These are phyloP conservation scores for Hypholoma sublateritium DNA, from an alignment of 768 basidiomycete genomes.

Conservation along the genomic window DNA sequence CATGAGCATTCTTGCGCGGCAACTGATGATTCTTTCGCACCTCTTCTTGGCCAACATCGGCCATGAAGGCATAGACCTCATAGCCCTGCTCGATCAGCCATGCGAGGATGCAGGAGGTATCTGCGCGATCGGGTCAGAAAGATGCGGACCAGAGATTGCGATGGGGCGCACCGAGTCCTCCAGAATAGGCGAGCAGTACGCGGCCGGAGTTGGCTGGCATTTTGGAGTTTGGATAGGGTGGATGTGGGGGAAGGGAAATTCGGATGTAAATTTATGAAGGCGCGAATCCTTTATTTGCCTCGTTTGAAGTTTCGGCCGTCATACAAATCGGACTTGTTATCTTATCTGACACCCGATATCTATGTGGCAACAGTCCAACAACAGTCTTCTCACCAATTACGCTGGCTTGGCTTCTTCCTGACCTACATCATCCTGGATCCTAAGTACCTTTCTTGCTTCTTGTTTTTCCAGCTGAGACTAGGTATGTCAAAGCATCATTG, in stretches of 20 bases:
- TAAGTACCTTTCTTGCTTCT: no score
- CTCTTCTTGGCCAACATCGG: conserved; percentile 92
- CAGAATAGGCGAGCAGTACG: conserved; percentile 96
- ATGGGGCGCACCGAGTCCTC: conserved; percentile 79
- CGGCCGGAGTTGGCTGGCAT: conserved; percentile 69
- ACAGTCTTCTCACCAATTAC: no score
- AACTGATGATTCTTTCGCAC: conserved; percentile 30
- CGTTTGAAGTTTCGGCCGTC: conserved; percentile 15
- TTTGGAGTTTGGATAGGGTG: conserved; percentile 8
- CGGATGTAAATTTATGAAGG: conserved; percentile 11
- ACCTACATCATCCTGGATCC: no score
- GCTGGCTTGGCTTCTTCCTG: no score
- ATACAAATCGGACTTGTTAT: conserved; percentile 1
- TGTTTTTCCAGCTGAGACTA: no score
- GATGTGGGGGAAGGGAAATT: conserved; percentile 13
- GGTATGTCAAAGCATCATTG: no score
- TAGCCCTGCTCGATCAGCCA: conserved; percentile 99
- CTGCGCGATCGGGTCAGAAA: conserved; percentile 35
- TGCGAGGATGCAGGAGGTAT: conserved; percentile 98
- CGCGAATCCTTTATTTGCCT: not conserved
- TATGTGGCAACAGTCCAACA: not conserved
- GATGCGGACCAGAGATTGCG: not conserved
- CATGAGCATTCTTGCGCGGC: not conserved
- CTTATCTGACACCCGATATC: conserved; percentile 2
- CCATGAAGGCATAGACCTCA: conserved; percentile 97